phyloP scores from a whole-genome alignment of 129 eudicot species.

The Artemisia tridentata region DNA sequence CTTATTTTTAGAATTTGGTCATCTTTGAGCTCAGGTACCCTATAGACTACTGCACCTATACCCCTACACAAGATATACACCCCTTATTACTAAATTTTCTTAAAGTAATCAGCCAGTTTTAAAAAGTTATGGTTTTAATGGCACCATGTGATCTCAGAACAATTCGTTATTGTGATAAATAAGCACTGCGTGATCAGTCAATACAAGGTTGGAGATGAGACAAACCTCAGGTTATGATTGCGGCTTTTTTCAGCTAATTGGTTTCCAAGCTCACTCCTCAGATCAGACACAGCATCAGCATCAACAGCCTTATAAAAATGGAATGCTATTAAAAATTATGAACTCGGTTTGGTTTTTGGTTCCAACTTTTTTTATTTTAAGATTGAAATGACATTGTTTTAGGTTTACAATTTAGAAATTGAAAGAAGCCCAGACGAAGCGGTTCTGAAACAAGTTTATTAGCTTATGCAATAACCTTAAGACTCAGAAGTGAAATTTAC shows the following conservation, averaged over 20 bases:
- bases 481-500: conserved; percentile 32
- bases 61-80: conserved; percentile 41
- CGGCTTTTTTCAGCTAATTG: conserved; percentile 87
- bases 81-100: too few relatives aligned
- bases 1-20: conserved; percentile 66
- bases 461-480: conserved; percentile 14
- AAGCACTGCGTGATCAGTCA: background rate
- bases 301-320: conserved; percentile 52
- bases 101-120: background rate
- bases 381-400: too few relatives aligned
- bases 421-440: background rate
- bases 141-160: too few relatives aligned
- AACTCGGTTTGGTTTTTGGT: too few relatives aligned
- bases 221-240: conserved; percentile 62
- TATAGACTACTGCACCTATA: conserved; percentile 82
- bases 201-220: background rate
- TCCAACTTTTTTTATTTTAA: too few relatives aligned
- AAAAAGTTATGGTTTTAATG: background rate
- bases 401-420: too few relatives aligned
- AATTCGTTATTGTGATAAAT: too few relatives aligned
- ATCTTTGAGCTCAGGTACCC: conserved; percentile 66
- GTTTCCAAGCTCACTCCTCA: conserved; percentile 95
- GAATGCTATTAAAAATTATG: background rate
- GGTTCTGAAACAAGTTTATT: background rate
- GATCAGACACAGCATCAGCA: conserved; percentile 72